Base-by-base conservation (phyloP, 129 eudicot genomes). In the Lonicera japonica region DNA sequence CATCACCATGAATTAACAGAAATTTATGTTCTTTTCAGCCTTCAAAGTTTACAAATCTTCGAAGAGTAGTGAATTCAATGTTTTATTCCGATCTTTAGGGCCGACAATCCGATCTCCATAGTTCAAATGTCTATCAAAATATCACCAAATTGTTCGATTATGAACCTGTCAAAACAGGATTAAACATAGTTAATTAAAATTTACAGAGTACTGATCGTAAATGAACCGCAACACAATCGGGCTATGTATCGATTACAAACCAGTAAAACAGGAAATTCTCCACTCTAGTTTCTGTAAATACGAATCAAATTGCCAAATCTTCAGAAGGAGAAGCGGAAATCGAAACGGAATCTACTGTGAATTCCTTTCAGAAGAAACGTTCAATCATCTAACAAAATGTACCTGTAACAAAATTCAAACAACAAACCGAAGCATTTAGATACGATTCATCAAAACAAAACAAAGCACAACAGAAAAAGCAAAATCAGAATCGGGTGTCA, bases 131-230 rank as follows among this genome's bases (percentile, higher is more conserved):
- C 56, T 39, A 40, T 63, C 58, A n/a, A 60, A 8, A 45, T 15
- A 12, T 10, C 14, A 12, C 12, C 51, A 45, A 11, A 10, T 15
- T 45, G n/a, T 15, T 45, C 36, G 51, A 16, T 39, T 73, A 58
- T 57, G 77, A 38, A 23, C 41, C 74, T 60, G 68, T 38, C 41
- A 29, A 70, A 64, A 65, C 62, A 54, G 34, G 41, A 46, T 8
- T 25, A 50, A 36, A 58, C 74, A 56, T 55, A 50, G 64, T 29
- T n/a, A n/a, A n/a, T n/a, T n/a, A n/a, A n/a, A n/a, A n/a, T n/a
- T 29, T 29, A 54, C 41, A 55, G 54, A 45, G n/a, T 12, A 10
- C 51, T 3, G 51, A 10, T 45, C 51, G 51, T 45, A 34, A 29
- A 66, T 36, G 40, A 54, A 66, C 54, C 36, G 36, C 58, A 48